Conservation (phyloP, 2,329 filamentous ascomycete genomes). For the Tolypocladium ophioglossoides region DNA sequence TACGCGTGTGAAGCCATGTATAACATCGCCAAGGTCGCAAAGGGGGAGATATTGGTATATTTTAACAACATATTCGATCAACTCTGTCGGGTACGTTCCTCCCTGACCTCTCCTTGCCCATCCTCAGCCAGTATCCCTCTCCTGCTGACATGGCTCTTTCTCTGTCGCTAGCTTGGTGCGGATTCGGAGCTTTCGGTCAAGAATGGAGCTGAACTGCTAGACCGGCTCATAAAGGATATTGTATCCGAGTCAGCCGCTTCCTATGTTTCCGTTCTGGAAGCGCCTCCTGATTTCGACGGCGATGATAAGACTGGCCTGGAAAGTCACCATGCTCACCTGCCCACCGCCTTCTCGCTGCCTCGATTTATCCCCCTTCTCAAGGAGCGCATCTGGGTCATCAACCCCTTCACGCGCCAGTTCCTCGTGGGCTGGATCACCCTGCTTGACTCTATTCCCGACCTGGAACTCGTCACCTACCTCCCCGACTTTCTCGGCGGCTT, state of each 20-base stretch:
- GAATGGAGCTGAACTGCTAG: conserved; percentile 90
- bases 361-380: conserved; percentile 88
- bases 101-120: background rate
- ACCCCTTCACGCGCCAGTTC: conserved; percentile 90
- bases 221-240: conserved; percentile 92
- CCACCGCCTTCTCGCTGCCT: conserved; percentile 83
- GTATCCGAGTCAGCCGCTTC: conserved; percentile 90
- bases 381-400: conserved; percentile 88
- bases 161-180: conserved; percentile 61
- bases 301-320: conserved; percentile 36
- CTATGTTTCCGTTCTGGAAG: conserved; percentile 81
- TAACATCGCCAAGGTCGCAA: conserved; percentile 98
- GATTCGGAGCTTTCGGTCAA: conserved; percentile 96
- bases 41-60: conserved; percentile 92
- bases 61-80: conserved; percentile 99
- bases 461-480: conserved; percentile 86
- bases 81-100: conserved; percentile 66
- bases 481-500: conserved; percentile 86
- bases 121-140: background rate
- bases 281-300: conserved; percentile 31
- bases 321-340: conserved; percentile 39
- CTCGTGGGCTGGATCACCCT: conserved; percentile 93
- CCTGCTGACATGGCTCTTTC: conserved; percentile 1
- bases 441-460: conserved; percentile 89
- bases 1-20: conserved; percentile 99